Evolutionary conservation across 805 yeast genomes (phyloP).

Genomic region (baker's yeast (Saccharomyces cerevisiae)): DNA sequence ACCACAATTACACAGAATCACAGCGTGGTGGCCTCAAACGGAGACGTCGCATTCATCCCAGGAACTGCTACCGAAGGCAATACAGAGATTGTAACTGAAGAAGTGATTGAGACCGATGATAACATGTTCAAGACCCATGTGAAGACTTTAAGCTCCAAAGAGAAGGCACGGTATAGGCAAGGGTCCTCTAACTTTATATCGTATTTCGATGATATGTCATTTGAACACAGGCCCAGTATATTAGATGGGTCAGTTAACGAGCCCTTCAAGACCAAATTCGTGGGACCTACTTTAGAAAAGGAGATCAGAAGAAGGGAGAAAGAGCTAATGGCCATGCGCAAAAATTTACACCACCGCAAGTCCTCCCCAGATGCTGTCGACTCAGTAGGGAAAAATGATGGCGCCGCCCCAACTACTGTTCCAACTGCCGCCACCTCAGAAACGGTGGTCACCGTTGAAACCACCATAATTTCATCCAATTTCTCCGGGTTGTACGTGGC

Average conservation of each 20-base stretch:
- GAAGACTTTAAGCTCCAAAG: conserved; percentile 14
- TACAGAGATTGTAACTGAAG: background rate
- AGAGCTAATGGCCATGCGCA: background rate
- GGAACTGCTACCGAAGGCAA: background rate
- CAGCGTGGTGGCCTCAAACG: background rate
- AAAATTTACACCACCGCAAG: background rate
- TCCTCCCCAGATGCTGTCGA: background rate
- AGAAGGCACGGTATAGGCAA: conserved; percentile 16
- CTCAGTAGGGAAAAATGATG: background rate
- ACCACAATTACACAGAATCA: background rate
- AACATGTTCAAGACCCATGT: conserved; percentile 5
- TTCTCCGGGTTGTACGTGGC: conserved; percentile 79
- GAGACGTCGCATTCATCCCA: background rate
- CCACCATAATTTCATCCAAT: conserved; percentile 11
- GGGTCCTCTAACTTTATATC: conserved; percentile 34
- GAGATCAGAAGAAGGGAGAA: conserved; percentile 12
- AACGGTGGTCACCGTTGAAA: background rate
- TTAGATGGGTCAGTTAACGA: conserved; percentile 39
- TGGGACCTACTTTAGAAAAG: conserved; percentile 27
- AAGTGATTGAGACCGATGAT: background rate
- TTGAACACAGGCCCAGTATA: conserved; percentile 38
- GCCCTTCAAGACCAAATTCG: conserved; percentile 22
- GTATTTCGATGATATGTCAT: conserved; percentile 47
- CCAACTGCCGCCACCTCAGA: background rate
- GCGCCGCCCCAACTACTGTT: background rate